Conservation (phyloP, 2,329 filamentous ascomycete genomes). For the Blumeria graminis region DNA sequence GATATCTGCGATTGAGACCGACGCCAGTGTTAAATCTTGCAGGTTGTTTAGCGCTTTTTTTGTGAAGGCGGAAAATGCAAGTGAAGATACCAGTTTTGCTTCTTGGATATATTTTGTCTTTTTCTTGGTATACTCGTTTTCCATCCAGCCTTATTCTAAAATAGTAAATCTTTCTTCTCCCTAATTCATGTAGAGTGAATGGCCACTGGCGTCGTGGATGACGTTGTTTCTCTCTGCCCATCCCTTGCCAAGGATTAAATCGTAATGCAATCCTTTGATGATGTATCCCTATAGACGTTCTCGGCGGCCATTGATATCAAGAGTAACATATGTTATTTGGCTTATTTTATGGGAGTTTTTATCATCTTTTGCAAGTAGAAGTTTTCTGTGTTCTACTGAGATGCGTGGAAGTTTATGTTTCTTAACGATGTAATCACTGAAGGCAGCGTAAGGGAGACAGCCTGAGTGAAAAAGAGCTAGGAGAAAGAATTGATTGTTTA, state of each 20-base stretch:
- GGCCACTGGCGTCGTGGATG: neutral
- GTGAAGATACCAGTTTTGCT: neutral
- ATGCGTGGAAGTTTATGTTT: neutral
- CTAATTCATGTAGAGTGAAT: neutral
- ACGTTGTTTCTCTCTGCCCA: conserved; percentile 1
- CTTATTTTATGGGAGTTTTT: neutral
- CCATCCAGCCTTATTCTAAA: neutral
- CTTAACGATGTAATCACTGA: neutral
- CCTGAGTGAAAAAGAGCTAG: neutral
- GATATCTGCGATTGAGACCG: neutral
- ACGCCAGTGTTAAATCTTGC: neutral
- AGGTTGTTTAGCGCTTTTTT: neutral
- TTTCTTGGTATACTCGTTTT: neutral
- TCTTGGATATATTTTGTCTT: neutral
- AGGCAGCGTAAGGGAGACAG: neutral
- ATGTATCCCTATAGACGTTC: neutral
- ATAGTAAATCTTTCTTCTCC: neutral
- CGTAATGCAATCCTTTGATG: neutral
- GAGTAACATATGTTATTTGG: neutral
- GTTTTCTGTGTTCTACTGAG: neutral
- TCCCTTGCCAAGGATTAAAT: neutral
- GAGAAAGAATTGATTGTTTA: neutral
- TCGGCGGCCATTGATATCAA: neutral
- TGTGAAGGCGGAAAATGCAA: neutral
- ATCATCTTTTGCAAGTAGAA: neutral